Evolutionary conservation across 2,329 filamentous ascomycete species (phyloP).

Genomic region (Cercospora sp.): DNA sequence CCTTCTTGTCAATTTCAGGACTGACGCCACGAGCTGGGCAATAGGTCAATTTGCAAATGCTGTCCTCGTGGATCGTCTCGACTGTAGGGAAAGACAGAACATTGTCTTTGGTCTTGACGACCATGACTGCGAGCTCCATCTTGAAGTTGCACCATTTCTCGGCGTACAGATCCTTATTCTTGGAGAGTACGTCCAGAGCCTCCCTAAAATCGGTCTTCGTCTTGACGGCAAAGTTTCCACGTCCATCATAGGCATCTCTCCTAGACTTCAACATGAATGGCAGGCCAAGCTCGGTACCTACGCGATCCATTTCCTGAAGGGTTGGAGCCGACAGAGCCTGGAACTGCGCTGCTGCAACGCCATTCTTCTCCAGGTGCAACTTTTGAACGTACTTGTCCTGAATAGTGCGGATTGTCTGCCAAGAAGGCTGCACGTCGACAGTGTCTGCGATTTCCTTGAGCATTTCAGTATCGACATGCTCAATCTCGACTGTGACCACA

Average conservation of each 20-base stretch:
- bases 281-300: constrained; percentile 67
- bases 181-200: constrained; percentile 69
- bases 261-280: constrained; percentile 92
- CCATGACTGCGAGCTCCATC: constrained; percentile 90
- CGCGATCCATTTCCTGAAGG: constrained; percentile 61
- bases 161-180: constrained; percentile 71
- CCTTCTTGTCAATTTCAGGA: constrained; percentile 60
- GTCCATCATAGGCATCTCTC: constrained; percentile 90
- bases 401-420: constrained; percentile 82
- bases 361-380: constrained; percentile 67
- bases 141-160: constrained; percentile 86
- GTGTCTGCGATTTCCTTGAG: constrained; percentile 77
- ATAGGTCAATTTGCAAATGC: constrained; percentile 90
- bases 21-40: constrained; percentile 75
- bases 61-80: constrained; percentile 93
- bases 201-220: constrained; percentile 59
- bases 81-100: constrained; percentile 81
- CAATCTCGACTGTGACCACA: constrained; percentile 88
- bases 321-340: constrained; percentile 63
- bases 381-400: constrained; percentile 95
- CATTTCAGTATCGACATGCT: constrained; percentile 89
- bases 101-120: constrained; percentile 79
- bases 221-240: constrained; percentile 68
- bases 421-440: constrained; percentile 71
- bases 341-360: constrained; percentile 72